These are phyloP conservation scores for Leptodontidium sp. DNA, from an alignment of 2,329 filamentous ascomycete genomes.

Conservation along the genomic window DNA sequence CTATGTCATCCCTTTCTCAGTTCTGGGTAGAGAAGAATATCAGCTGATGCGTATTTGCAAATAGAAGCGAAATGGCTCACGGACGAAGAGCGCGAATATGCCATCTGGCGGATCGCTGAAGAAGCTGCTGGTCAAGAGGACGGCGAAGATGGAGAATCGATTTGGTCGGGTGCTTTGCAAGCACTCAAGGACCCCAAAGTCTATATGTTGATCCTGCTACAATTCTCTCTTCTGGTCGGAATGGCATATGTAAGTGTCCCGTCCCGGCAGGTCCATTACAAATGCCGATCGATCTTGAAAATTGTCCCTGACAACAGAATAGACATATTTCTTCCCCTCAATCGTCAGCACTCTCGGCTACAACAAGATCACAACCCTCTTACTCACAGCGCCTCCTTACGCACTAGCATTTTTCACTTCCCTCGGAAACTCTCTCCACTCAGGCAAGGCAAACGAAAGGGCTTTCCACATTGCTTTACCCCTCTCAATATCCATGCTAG, in stretches of 20 bases:
- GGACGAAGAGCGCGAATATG: constrained; percentile 52
- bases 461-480: constrained; percentile 57
- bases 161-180: constrained; percentile 14
- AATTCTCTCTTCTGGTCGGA: constrained; percentile 13
- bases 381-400: constrained; percentile 35
- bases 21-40: constrained; percentile 35
- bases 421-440: constrained; percentile 49
- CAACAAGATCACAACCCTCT: constrained; percentile 28
- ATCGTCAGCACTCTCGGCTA: constrained; percentile 34
- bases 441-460: constrained; percentile 50
- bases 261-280: not conserved
- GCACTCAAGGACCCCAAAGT: constrained; percentile 14
- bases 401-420: constrained; percentile 47
- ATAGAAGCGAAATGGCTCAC: constrained; percentile 50
- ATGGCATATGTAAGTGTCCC: constrained; percentile 20
- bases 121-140: constrained; percentile 19
- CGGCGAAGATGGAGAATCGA: constrained; percentile 17
- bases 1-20: not conserved
- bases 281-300: not conserved
- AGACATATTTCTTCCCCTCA: constrained; percentile 45
- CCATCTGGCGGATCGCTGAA: constrained; percentile 60
- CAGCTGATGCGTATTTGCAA: not conserved
- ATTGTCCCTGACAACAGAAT: constrained; percentile 17
- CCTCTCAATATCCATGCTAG: constrained; percentile 51
- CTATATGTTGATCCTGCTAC: constrained; percentile 11